phyloP scores from a whole-genome alignment of 163 green algal species.

The Chloroidium sp. region DNA sequence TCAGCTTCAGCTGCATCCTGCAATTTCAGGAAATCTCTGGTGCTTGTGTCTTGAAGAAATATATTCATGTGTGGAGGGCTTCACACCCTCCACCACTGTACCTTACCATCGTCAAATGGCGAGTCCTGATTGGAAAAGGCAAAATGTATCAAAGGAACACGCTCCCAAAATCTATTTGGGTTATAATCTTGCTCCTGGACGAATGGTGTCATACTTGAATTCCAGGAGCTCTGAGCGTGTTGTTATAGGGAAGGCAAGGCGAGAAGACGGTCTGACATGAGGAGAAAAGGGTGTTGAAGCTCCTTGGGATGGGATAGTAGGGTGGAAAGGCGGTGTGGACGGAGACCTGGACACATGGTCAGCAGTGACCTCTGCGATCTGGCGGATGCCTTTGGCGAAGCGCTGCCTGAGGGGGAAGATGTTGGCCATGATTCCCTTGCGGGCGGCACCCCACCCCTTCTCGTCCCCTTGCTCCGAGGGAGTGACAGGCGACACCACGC shows the following conservation, averaged over 20 bases:
- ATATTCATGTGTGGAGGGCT: neutral
- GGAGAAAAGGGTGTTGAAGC: no score
- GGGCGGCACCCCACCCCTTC: no score
- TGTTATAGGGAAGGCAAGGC: no score
- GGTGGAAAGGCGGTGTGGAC: no score
- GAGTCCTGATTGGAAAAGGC: neutral
- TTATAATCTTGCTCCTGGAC: no score
- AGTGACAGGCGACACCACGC: no score
- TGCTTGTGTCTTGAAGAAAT: neutral
- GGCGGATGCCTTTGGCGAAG: conserved; percentile 14
- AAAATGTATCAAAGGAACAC: neutral
- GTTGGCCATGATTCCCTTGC: no score
- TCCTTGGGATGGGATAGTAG: no score
- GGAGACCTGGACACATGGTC: conserved; percentile 21
- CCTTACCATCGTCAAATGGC: neutral
- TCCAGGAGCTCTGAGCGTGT: no score
- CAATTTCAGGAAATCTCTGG: neutral
- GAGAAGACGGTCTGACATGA: no score
- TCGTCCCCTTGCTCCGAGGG: no score
- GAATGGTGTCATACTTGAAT: no score
- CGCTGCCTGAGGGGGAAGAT: conserved; percentile 11
- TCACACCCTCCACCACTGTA: neutral
- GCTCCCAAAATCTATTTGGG: neutral
- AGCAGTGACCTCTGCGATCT: conserved; percentile 22
- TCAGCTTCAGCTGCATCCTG: conserved; percentile 52